Conservation (phyloP, 2,329 filamentous ascomycete species). For the Penicillium sp. region DNA sequence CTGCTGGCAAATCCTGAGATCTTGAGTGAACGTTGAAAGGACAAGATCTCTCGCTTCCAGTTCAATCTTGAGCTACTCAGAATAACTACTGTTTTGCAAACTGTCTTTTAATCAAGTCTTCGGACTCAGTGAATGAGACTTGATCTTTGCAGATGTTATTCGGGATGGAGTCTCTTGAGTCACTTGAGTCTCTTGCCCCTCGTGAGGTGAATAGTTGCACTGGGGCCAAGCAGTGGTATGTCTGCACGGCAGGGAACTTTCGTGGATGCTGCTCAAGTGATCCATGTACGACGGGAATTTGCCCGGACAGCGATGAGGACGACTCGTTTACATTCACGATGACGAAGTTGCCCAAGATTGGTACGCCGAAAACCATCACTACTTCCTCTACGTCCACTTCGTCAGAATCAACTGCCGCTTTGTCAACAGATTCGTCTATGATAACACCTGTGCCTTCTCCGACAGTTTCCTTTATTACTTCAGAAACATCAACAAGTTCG, state of each 20-base stretch:
- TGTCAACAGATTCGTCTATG: background rate
- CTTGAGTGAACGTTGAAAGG: background rate
- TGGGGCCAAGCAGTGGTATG: conserved; percentile 25
- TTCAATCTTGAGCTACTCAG: background rate
- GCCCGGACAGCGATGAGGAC: conserved; percentile 20
- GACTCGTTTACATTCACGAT: background rate
- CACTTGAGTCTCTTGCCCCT: conserved; percentile 1
- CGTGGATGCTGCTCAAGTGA: conserved; percentile 35
- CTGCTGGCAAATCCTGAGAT: background rate
- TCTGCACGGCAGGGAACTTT: conserved; percentile 25
- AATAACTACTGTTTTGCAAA: background rate
- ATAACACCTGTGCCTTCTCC: background rate
- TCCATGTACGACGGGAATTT: conserved; percentile 31
- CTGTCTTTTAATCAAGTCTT: background rate
- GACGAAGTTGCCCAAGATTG: background rate
- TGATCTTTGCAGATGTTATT: background rate
- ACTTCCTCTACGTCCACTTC: conserved; percentile 5
- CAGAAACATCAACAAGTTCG: background rate
- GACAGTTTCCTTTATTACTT: background rate
- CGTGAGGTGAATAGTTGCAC: conserved; percentile 18
- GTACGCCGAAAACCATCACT: background rate
- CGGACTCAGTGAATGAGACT: background rate
- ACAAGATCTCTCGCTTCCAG: background rate
- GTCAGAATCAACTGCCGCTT: background rate
- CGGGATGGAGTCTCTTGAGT: conserved; percentile 2